phyloP scores from a whole-genome alignment of 495 filamentous ascomycete genomes.

The Chaetomidium leptoderma region DNA sequence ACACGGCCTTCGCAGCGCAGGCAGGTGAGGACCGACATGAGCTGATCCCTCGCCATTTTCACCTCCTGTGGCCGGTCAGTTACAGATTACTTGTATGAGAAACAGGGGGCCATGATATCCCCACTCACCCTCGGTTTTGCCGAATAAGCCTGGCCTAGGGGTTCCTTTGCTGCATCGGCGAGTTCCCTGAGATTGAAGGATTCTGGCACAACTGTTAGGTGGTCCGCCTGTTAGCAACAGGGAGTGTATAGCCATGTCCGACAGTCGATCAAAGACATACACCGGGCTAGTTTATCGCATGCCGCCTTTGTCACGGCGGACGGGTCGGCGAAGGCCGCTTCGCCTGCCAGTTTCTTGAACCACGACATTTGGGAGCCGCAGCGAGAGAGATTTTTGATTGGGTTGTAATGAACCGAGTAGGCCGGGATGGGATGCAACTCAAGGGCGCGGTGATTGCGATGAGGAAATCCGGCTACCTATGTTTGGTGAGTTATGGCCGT shows the following conservation, averaged over 20 bases:
- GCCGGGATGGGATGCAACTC: too few species aligned
- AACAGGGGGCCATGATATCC: neutral
- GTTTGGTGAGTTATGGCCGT: too few species aligned
- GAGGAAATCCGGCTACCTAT: too few species aligned
- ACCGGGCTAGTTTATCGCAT: neutral
- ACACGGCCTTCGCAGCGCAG: slow-evolving; percentile 7
- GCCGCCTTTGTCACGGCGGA: neutral
- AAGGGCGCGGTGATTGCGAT: too few species aligned
- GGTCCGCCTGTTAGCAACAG: neutral
- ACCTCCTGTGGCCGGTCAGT: neutral
- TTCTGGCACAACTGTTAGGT: slow-evolving; percentile 14
- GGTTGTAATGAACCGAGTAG: too few species aligned
- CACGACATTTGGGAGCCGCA: slow-evolving; percentile 8
- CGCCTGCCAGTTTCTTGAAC: slow-evolving; percentile 10
- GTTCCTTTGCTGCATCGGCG: neutral
- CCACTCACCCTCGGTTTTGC: neutral
- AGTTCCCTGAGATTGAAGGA: slow-evolving; percentile 12
- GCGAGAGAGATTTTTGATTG: neutral
- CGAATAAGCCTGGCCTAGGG: neutral
- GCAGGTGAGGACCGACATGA: slow-evolving; percentile 18
- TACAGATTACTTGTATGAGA: too few species aligned
- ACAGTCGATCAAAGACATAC: neutral
- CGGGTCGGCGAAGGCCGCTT: neutral
- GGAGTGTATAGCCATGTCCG: neutral
- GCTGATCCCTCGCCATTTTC: neutral